Conservation (phyloP, 1,284 basidiomycete genomes). For the Trichosporon ovoides region DNA sequence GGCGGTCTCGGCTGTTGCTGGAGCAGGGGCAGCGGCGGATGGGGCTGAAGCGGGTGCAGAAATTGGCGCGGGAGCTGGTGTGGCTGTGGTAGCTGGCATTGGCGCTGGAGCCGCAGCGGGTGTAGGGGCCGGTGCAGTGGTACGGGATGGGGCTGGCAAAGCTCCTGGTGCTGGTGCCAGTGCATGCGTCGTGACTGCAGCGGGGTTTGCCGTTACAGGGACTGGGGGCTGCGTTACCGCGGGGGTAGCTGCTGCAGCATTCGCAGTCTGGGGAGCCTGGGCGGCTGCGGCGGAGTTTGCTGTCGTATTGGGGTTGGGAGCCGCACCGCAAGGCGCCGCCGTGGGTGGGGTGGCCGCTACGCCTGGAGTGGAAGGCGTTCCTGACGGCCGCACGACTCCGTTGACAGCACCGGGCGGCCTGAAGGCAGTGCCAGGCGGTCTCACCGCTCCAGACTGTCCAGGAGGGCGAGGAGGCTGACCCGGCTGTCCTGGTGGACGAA, state of each 20-base stretch:
- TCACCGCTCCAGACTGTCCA: background rate
- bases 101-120: background rate
- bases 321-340: background rate
- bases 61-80: background rate
- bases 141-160: background rate
- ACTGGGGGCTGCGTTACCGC: background rate
- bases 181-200: background rate
- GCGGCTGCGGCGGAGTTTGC: background rate
- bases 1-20: background rate
- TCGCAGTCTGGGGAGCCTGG: background rate
- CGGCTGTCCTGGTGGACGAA: background rate
- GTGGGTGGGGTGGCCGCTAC: too few relatives aligned
- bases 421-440: background rate
- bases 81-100: background rate
- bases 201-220: background rate
- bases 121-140: background rate
- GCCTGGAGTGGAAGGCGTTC: too few relatives aligned
- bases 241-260: background rate
- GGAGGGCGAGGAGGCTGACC: background rate
- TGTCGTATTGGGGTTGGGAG: background rate
- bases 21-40: background rate
- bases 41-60: background rate
- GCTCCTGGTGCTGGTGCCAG: background rate
- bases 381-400: slow-evolving; percentile 7
- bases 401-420: background rate